Percentiles rank a stretch among this genome's conserved stretches.
phyloP scores from a whole-genome alignment of 495 filamentous ascomycete species.

The Aspergillus incahuasiensis region DNA sequence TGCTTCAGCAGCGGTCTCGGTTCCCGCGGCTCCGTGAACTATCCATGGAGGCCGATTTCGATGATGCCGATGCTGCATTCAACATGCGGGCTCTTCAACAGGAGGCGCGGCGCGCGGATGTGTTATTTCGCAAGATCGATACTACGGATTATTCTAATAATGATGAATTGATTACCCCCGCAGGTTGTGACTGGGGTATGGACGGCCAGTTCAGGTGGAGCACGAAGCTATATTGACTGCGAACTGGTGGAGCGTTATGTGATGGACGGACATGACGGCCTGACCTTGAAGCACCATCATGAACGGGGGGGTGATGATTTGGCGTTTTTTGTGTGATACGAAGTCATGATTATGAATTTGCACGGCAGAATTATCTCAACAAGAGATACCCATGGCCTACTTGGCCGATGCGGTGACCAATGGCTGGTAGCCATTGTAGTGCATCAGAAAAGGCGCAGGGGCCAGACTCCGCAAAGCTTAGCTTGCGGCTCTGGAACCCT shows the following conservation, averaged over 20 bases:
- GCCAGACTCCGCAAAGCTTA: background rate
- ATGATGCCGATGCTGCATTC: background rate
- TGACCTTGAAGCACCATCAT: background rate
- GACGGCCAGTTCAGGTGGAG: conserved; percentile 6
- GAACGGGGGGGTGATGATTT: background rate
- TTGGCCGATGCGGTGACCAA: background rate
- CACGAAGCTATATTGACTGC: conserved; percentile 1
- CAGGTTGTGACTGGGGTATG: conserved; percentile 5
- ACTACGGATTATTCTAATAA: background rate
- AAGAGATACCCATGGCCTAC: background rate
- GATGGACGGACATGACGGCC: background rate
- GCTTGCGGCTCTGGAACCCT: background rate
- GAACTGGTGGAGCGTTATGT: background rate
- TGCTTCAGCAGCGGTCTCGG: background rate
- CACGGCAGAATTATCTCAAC: conserved; percentile 6
- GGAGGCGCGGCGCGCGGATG: background rate
- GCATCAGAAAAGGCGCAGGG: background rate
- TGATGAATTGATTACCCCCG: background rate
- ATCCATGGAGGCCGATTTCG: background rate
- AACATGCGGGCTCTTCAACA: background rate
- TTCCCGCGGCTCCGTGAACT: conserved; percentile 2
- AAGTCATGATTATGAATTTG: conserved; percentile 2
- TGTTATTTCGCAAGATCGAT: background rate
- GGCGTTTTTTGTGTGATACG: conserved; percentile 7
- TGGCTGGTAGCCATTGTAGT: background rate